Evolutionary conservation across 2,329 filamentous ascomycete species (phyloP), one percentile per base, ranked within the genome.

Genomic region (Aspergillus amoenus): DNA sequence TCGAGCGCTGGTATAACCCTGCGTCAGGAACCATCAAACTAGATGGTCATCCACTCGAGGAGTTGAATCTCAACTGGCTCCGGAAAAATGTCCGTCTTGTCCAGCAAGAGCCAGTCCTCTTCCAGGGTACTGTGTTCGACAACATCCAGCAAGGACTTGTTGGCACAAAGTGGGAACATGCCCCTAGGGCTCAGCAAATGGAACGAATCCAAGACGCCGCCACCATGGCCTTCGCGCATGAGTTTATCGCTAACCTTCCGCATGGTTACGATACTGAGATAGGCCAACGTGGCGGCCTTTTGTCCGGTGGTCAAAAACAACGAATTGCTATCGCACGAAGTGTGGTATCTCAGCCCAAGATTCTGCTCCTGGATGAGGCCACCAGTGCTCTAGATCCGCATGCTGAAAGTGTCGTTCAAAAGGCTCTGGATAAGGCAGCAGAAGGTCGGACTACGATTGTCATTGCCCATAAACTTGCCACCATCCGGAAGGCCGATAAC

Each of bases 231-330:
- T 97, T 97, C 65, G 93, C 93, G 0, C 93, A 97, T 70, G 92
- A 96, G 63, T 97, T 97, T 70, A 88, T 99, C 63, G 84, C 80
- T 5, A 76, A 82, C 11, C 82, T 97, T 1, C 92, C 94, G 0
- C 89, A 97, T 64, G 89, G 90, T 2, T 97, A 97, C 67, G 85
- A 96, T 63, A 97, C 94, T 0, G 87, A 95, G 62, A 93, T 97
- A n/a, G 94, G 94, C 55, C 91, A 97, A 74, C 88, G 93, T 61
- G 94, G 94, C 8, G 95, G 96, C 70, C 78, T 97, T 51, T 82
- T 99, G 7, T 96, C 91, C 54, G 94, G 94, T 71, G 94, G 94
- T 37, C 94, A 99, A 76, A 96, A 97, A 74, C 94, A 97, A 76
- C 90, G 94, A 65, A 94, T 97, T 69, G 93, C 93, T 9, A 97